Evolutionary conservation across 1,284 basidiomycete species (phyloP).

Genomic region (Ustilago esculenta): DNA sequence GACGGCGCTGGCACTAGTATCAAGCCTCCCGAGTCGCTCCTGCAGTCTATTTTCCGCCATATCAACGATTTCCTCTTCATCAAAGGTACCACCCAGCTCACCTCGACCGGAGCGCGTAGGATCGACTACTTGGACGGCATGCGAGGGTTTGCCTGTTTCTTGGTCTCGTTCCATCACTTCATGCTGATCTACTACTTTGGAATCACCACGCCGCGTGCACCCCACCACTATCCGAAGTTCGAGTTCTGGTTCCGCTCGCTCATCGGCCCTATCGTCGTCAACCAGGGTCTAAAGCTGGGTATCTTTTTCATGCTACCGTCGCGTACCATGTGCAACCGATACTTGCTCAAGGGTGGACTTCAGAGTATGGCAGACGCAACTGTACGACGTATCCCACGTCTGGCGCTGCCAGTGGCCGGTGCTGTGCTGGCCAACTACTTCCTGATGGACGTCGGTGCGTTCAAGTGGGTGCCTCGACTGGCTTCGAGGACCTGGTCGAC

Average conservation of each 20-base stretch:
- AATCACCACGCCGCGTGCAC: constrained; percentile 37
- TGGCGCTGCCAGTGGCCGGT: constrained; percentile 55
- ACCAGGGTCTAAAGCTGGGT: constrained; percentile 55
- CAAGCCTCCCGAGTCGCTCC: constrained; percentile 34
- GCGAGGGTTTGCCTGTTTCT: constrained; percentile 59
- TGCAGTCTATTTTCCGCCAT: constrained; percentile 21
- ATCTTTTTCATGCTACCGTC: constrained; percentile 61
- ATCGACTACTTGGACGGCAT: constrained; percentile 62
- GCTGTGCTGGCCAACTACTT: constrained; percentile 60
- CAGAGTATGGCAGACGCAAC: constrained; percentile 55
- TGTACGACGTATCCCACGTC: constrained; percentile 56
- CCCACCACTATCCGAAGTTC: constrained; percentile 51
- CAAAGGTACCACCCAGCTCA: constrained; percentile 45
- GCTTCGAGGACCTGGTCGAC: constrained; percentile 59
- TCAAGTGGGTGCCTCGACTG: constrained; percentile 58
- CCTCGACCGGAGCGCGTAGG: constrained; percentile 50
- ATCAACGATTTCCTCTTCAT: constrained; percentile 44
- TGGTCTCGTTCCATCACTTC: constrained; percentile 62
- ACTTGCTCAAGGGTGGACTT: constrained; percentile 54
- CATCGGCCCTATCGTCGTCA: constrained; percentile 53
- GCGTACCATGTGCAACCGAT: constrained; percentile 57
- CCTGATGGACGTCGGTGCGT: constrained; percentile 55
- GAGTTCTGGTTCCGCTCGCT: constrained; percentile 56
- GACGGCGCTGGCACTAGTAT: constrained; percentile 21
- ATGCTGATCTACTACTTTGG: constrained; percentile 61